These are phyloP conservation scores for Circinella minor DNA, from an alignment of 371 early-diverging fungal genomes.

Conservation along the genomic window DNA sequence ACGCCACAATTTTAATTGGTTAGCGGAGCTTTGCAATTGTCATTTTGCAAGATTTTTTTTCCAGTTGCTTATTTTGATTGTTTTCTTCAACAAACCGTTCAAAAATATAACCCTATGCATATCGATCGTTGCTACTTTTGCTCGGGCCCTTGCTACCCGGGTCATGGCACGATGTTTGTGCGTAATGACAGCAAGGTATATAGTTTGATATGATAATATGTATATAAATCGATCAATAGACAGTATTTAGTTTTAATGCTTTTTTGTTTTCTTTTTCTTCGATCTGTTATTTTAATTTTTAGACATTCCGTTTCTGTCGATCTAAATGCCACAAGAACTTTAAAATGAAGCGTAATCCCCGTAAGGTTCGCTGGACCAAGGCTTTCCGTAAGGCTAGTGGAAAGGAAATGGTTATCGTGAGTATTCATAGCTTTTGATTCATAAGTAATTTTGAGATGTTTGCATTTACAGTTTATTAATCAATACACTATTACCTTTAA, in stretches of 20 bases:
- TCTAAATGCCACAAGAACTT: slow-evolving; percentile 99
- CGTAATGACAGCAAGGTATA: slow-evolving; percentile 95
- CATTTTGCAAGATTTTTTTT: too few relatives aligned
- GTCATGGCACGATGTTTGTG: slow-evolving; percentile 99
- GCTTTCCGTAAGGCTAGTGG: slow-evolving; percentile 97
- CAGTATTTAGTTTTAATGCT: neutral
- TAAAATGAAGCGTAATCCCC: slow-evolving; percentile 99
- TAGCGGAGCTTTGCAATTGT: too few relatives aligned
- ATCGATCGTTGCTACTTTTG: slow-evolving; percentile 99
- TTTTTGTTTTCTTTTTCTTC: too few relatives aligned
- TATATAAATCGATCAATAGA: neutral
- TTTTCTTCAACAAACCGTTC: too few relatives aligned
- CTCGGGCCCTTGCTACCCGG: slow-evolving; percentile 98
- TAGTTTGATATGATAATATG: neutral
- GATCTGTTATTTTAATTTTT: slow-evolving; percentile 1
- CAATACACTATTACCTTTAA: too few relatives aligned
- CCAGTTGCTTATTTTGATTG: too few relatives aligned
- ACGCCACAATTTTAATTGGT: too few relatives aligned
- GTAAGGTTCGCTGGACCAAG: slow-evolving; percentile 99
- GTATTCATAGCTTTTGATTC: slow-evolving; percentile 22
- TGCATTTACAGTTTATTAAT: neutral
- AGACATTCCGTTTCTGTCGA: slow-evolving; percentile 97
- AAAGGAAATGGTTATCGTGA: slow-evolving; percentile 98
- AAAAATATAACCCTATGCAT: slow-evolving; percentile 71
- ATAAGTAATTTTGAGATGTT: too few relatives aligned